These are phyloP conservation scores for Crithidia brevicula DNA, from an alignment of 208 protist species.

Conservation along the genomic window DNA sequence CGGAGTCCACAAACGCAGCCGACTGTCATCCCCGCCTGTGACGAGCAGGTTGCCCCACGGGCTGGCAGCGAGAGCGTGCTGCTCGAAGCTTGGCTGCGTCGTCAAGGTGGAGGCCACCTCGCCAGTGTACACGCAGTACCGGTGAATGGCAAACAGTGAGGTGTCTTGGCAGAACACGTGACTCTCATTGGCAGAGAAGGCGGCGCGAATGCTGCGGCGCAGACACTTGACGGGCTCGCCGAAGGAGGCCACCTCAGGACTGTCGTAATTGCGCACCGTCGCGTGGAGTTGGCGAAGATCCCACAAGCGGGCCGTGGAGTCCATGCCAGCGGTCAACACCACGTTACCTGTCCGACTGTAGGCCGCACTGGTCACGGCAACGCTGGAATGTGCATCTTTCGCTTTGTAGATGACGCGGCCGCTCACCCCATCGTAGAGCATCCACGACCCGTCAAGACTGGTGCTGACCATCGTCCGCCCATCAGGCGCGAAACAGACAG, in stretches of 20 bases:
- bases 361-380: conserved; percentile 78
- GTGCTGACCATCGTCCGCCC: conserved; percentile 69
- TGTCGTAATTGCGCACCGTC: conserved; percentile 30
- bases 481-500: conserved; percentile 58
- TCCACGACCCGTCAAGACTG: conserved; percentile 75
- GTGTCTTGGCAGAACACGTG: conserved; percentile 74
- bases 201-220: conserved; percentile 74
- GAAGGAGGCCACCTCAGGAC: conserved; percentile 69
- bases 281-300: conserved; percentile 59
- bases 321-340: conserved; percentile 84
- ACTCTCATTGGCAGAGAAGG: conserved; percentile 77
- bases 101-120: conserved; percentile 58
- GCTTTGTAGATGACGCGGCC: conserved; percentile 60
- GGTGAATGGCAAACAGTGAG: conserved; percentile 62
- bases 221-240: conserved; percentile 75
- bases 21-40: conserved; percentile 84
- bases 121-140: conserved; percentile 74
- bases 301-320: conserved; percentile 81
- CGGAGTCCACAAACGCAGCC: conserved; percentile 82
- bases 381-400: conserved; percentile 69
- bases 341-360: conserved; percentile 86
- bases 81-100: conserved; percentile 64
- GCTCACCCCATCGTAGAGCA: conserved; percentile 79
- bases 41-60: conserved; percentile 64
- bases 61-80: conserved; percentile 58